Conservation (phyloP, 345 rosid genomes). For the Erucastrum elatum region DNA sequence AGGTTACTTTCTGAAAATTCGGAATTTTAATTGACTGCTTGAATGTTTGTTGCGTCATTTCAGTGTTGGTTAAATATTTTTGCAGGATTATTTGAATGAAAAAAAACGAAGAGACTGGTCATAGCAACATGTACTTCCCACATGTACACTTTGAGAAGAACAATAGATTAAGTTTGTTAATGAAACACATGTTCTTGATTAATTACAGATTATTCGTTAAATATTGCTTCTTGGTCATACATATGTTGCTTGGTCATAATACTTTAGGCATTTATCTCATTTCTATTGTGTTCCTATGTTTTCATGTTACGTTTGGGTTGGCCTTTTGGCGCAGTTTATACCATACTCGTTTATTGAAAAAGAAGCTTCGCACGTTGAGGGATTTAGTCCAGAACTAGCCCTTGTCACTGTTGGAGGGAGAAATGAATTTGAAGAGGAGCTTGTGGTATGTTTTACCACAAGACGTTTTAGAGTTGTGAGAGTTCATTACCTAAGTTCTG, state of each 20-base stretch:
- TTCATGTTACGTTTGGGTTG: constrained; percentile 16
- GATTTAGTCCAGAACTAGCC: constrained; percentile 91
- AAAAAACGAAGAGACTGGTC: constrained; percentile 96
- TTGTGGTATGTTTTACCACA: constrained; percentile 88
- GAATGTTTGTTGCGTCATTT: not conserved
- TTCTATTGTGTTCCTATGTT: not conserved
- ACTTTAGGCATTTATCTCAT: no score
- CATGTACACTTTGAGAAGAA: constrained; percentile 67
- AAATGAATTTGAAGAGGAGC: constrained; percentile 93
- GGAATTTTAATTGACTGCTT: not conserved
- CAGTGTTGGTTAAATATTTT: no score
- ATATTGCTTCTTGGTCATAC: no score
- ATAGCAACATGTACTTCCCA: constrained; percentile 93
- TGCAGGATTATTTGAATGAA: constrained; percentile 81
- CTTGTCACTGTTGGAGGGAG: constrained; percentile 91
- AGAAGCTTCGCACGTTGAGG: constrained; percentile 96
- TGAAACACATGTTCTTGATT: no score
- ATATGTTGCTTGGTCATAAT: no score
- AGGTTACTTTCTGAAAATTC: constrained; percentile 66
- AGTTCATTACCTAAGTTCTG: constrained; percentile 53
- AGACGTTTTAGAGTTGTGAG: no score
- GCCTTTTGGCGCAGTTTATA: constrained; percentile 71
- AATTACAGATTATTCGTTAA: no score
- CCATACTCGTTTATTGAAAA: constrained; percentile 97
- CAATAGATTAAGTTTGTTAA: no score